Evolutionary conservation across 75 land plant genomes (phyloP).

Genomic region (Cupressus sempervirens): DNA sequence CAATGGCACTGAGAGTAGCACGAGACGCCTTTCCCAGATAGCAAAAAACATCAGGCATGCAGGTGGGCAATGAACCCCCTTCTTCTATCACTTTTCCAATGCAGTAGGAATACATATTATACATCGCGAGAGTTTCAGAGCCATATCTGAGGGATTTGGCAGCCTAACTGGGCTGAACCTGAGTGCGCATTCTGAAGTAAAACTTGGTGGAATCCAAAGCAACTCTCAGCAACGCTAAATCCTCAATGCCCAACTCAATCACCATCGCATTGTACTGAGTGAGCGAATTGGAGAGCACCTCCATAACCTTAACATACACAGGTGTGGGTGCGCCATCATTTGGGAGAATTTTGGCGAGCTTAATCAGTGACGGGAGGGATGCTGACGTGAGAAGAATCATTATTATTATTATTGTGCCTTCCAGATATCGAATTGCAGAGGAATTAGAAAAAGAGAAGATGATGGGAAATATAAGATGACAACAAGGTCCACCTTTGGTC

Average conservation of each 20-base stretch:
- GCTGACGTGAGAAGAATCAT: background rate
- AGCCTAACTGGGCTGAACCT: constrained; percentile 13
- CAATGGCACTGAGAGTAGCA: constrained; percentile 69
- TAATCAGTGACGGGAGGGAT: constrained; percentile 32
- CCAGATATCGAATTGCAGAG: too few species aligned
- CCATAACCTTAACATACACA: constrained; percentile 62
- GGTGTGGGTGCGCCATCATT: constrained; percentile 73
- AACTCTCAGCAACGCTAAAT: constrained; percentile 54
- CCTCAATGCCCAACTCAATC: constrained; percentile 64
- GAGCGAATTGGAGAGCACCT: constrained; percentile 59
- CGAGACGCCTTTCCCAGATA: constrained; percentile 91
- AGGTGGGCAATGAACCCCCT: constrained; percentile 76
- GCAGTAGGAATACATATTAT: constrained; percentile 58
- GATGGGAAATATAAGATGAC: too few species aligned
- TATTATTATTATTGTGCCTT: too few species aligned
- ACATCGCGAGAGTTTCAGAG: constrained; percentile 16
- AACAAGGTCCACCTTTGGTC: too few species aligned
- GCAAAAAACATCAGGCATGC: constrained; percentile 75
- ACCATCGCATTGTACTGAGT: constrained; percentile 71
- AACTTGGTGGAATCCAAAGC: constrained; percentile 74
- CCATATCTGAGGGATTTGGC: constrained; percentile 13
- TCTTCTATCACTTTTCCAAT: constrained; percentile 82
- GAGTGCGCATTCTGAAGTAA: constrained; percentile 50
- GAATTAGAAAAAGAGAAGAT: too few species aligned
- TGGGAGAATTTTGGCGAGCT: constrained; percentile 62